Conservation (phyloP, 192 early-diverging fungal species). For the Backusella psychrophila region DNA sequence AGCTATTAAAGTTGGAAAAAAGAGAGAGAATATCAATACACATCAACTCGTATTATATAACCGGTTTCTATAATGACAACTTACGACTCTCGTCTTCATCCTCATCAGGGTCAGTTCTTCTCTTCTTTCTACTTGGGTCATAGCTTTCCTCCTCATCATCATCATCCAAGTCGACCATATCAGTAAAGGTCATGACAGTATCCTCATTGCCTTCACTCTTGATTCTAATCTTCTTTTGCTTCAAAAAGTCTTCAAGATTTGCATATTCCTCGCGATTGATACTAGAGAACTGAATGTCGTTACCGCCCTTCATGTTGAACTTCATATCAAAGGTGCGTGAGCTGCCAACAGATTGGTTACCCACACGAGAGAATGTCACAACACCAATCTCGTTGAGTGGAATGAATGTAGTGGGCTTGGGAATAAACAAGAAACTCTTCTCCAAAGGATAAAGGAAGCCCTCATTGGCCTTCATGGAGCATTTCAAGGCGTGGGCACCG, state of each 20-base stretch:
- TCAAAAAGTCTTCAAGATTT: constrained; percentile 77
- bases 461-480: constrained; percentile 96
- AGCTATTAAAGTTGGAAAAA: constrained; percentile 34
- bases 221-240: constrained; percentile 79
- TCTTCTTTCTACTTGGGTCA: constrained; percentile 37
- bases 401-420: constrained; percentile 91
- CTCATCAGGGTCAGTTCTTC: constrained; percentile 38
- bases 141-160: constrained; percentile 44
- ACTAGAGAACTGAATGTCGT: constrained; percentile 84
- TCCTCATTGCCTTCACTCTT: constrained; percentile 69
- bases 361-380: constrained; percentile 88
- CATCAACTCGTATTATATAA: background rate
- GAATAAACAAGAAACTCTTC: constrained; percentile 90
- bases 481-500: constrained; percentile 81
- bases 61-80: too few relatives aligned
- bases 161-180: constrained; percentile 46
- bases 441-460: constrained; percentile 92
- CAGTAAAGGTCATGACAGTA: constrained; percentile 31
- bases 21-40: background rate
- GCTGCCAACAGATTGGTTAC: constrained; percentile 42
- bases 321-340: constrained; percentile 93
- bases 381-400: constrained; percentile 79
- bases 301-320: constrained; percentile 78
- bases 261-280: constrained; percentile 90
- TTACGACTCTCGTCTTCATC: constrained; percentile 70